Evolutionary conservation across 352 stramenopile species (phyloP), one percentile per base, ranked within the genome.

Genomic region (Phytophthora megakarya): DNA sequence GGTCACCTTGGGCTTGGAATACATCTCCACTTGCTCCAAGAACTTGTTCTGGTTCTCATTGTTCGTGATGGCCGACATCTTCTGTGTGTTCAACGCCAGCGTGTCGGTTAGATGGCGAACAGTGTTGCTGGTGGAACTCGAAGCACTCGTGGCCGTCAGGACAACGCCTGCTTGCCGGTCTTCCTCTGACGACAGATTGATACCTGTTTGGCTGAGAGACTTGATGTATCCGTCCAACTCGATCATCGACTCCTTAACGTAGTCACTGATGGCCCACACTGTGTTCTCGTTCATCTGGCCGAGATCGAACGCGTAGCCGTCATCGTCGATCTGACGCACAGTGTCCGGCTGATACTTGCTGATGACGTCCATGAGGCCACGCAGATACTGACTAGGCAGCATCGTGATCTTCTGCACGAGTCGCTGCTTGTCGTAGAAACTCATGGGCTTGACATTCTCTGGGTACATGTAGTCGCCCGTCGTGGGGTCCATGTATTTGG

Each of bases 261-360:
- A 95, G 56, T 95, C 86, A 43, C 80, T 90, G 60, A 95, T 95
- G 45, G 86, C 86, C 80, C 84, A 95, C 35, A 93, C 86, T 0
- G 86, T 95, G 67, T 95, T 95, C 65, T 95, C 86, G 64, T 92
- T 91, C 86, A 95, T 95, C 61, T 93, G 86, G 10, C 85, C 86
- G 18, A 95, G 55, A 46, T 95, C 86, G 35, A 95, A 95, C 11
- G 85, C 86, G 63, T 95, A 95, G n/a, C 84, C 84, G 39, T 95
- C 86, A 64, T 95, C 86, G 55, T 95, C 86, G 47, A 95, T 85
- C 72, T 95, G 84, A 18, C 86, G 86, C 40, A 95, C 86, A 1
- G 81, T 95, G 58, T 95, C 86, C 0, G 84, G 84, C 56, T 95
- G 86, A 61, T 95, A 95, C 71, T 95, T 95, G 72, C 81, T 93